Base-by-base conservation (phyloP, 768 basidiomycete species). In the Multifurca ochricompacta region DNA sequence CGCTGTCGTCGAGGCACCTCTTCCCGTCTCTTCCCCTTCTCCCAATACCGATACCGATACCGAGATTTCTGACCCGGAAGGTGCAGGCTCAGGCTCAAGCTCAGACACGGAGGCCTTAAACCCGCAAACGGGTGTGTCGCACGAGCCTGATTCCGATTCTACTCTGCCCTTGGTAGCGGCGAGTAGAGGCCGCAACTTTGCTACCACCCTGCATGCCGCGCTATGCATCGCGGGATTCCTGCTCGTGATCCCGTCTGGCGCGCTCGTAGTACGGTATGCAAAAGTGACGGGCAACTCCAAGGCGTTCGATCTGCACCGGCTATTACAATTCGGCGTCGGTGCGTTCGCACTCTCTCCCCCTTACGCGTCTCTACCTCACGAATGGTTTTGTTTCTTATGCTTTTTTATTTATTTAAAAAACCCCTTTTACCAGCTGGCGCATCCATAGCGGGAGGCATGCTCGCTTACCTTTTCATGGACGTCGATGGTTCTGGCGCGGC, bases 201-300 rank as follows among this genome's bases (percentile, higher is more conserved):
- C 77, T 48, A 71, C 81, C 27, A 64, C 83, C 44, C 58, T 66
- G 8, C 83, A 85, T 65, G 83, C 74, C 21, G 66, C 78, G 34
- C 67, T 83, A 9, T 76, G 73, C 58, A 64, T 75, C 0, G 66
- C 72, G 31, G 82, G 79, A 1, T 81, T 81, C 63, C 67, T 83
- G 44, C 67, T 82, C 46, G 60, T 84, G 16, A 72, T 85, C 8
- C 83, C 82, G 3, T 53, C 78, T 28, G 82, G 83, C n/a, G 74
- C 71, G 10, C 67, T 84, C 57, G 66, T 80, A 39, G 76, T 78
- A 25, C 73, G 82, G 54, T 81, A 76, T 59, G 63, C 72, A 74
- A 58, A 77, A 70, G 23, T 67, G 65, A 35, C 68, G 62, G 73
- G 80, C 64, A 64, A 73, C 66, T 40, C 56, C 48, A 59, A 71